A percentile compares a stretch with the other conserved stretches of the same genome.
These are phyloP conservation scores for Vachellia collinsii DNA, from an alignment of 306 rosid genomes.

Conservation along the genomic window DNA sequence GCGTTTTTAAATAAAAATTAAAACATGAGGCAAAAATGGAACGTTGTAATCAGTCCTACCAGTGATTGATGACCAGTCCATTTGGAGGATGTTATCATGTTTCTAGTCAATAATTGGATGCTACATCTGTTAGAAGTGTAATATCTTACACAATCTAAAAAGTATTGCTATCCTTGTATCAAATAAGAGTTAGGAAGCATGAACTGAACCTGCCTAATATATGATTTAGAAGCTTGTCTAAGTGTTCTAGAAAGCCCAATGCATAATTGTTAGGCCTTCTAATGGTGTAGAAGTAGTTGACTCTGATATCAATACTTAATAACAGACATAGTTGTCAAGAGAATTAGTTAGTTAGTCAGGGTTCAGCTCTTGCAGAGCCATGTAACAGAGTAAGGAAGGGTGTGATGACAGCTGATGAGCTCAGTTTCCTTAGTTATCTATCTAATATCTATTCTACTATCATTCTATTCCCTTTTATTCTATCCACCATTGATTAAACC, in stretches of 20 bases:
- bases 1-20: neutral
- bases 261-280: neutral
- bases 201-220: neutral
- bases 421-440: neutral
- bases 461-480: neutral
- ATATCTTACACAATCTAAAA: neutral
- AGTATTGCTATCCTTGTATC: neutral
- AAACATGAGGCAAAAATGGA: neutral
- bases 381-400: neutral
- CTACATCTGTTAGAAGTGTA: neutral
- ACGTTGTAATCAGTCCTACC: neutral
- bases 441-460: neutral
- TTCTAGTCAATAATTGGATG: neutral
- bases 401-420: neutral
- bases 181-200: neutral
- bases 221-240: neutral
- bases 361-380: neutral
- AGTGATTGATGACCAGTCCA: neutral
- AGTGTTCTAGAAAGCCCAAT: neutral
- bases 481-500: neutral
- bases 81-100: neutral
- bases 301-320: neutral
- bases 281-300: neutral
- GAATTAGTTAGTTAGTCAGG: neutral
- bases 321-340: neutral